Base-by-base conservation (phyloP, 1,284 basidiomycete species). In the Sutorius eximius region DNA sequence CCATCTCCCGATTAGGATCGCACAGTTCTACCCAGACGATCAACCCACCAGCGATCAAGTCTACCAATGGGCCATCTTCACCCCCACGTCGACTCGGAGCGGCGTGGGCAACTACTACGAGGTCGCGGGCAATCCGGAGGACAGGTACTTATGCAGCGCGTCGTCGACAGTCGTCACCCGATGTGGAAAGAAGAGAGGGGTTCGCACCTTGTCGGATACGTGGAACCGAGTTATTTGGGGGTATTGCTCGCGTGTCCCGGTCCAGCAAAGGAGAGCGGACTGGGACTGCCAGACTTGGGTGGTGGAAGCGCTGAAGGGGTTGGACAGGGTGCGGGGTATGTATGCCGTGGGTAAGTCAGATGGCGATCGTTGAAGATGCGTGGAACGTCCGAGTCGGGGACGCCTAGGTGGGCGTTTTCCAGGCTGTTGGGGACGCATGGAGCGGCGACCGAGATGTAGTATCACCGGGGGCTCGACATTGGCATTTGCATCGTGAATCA, bases 241-340 rank as follows among this genome's bases (percentile, higher is more conserved):
- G 12, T 42, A 45, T 12, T 33, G 64, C 5, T 41, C 52, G 33
- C 38, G 56, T 0, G 56, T 64, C 15, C 60, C 50, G 36, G 33
- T 64, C 7, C n/a, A n/a, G 20, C 60, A 62, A 18, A 49, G 52
- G 15, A 33, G 42, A 5, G 3, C 57, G 1, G 56, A 60, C 3
- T 67, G 62, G 64, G 54, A 66, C 7, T 62, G 60, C 27, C 62
- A 67, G 48, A 63, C 38, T 8, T 61, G 61, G 59, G 61, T 63
- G 2, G 51, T 46, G 7, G 59, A 63, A 16, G 59, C 27, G 27
- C 20, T 60, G 42, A 45, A 32, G n/a, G 59, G 59, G 8, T 8
- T 63, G 34, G 46, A 44, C 13, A 16, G 45, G 1, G 22, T 40
- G 7, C 32, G 51, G 24, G 24, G 24, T 2, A 51, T 61, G 51